phyloP scores from a whole-genome alignment of 345 rosid genomes.

The Eucalyptus virginea region DNA sequence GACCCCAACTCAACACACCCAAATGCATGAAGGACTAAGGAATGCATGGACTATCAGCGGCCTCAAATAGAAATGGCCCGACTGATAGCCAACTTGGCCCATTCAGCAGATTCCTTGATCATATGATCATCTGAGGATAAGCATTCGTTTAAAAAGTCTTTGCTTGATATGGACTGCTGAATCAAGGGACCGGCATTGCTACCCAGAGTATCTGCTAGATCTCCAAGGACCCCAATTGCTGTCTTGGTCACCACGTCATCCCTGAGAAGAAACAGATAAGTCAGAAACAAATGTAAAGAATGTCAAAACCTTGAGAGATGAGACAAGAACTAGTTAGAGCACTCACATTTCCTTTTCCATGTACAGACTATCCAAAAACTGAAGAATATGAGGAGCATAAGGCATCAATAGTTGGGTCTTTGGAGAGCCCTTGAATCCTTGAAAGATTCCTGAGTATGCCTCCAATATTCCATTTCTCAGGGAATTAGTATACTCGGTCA shows the following conservation, averaged over 20 bases:
- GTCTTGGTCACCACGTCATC: constrained; percentile 41
- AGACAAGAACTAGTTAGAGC: neutral
- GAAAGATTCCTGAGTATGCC: constrained; percentile 38
- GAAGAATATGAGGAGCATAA: constrained; percentile 33
- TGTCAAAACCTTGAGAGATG: neutral
- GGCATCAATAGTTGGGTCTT: constrained; percentile 36
- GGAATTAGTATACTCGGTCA: constrained; percentile 33
- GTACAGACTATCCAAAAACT: constrained; percentile 33
- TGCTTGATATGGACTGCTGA: constrained; percentile 42
- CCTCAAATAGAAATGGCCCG: constrained; percentile 43
- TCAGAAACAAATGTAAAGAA: neutral
- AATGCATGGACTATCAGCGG: constrained; percentile 15
- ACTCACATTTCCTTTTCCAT: constrained; percentile 34
- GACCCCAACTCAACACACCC: constrained; percentile 32
- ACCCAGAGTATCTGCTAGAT: constrained; percentile 48
- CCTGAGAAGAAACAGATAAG: constrained; percentile 12
- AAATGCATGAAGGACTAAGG: constrained; percentile 30
- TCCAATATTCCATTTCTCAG: constrained; percentile 35
- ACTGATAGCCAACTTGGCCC: constrained; percentile 52
- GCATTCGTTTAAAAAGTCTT: constrained; percentile 43
- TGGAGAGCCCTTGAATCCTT: constrained; percentile 37
- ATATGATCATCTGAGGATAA: constrained; percentile 37
- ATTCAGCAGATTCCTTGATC: constrained; percentile 62
- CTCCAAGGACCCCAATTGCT: constrained; percentile 52
- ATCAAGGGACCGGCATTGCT: constrained; percentile 42